Conservation (phyloP, 257 asterid species). For the Oldenlandia corymbosa region DNA sequence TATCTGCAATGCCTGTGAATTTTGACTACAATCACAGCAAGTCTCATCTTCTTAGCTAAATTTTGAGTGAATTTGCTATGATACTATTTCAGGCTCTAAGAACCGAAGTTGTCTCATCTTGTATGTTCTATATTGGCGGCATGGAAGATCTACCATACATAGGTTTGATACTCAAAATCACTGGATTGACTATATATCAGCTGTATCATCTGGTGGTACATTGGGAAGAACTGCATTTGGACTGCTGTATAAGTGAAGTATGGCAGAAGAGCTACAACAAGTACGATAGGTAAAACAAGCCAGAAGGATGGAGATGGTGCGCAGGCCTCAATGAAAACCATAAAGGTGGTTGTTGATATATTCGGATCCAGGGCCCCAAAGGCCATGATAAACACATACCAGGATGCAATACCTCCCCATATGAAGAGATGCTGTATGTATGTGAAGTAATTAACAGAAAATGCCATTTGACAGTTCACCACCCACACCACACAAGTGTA, state of each 20-base stretch:
- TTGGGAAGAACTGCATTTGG: conserved; percentile 59
- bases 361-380: conserved; percentile 49
- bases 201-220: conserved; percentile 32
- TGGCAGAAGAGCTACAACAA: conserved; percentile 52
- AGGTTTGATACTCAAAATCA: neutral
- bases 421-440: conserved; percentile 56
- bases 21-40: neutral
- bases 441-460: conserved; percentile 63
- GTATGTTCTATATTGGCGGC: neutral
- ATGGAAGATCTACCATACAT: neutral
- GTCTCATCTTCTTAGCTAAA: neutral
- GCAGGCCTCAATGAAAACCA: conserved; percentile 50
- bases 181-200: conserved; percentile 13
- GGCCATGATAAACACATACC: conserved; percentile 55
- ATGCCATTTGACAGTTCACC: conserved; percentile 78
- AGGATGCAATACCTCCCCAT: conserved; percentile 61
- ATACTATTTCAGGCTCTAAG: neutral
- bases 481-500: conserved; percentile 79
- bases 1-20: neutral
- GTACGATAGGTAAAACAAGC: conserved; percentile 35
- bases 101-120: neutral
- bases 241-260: conserved; percentile 47
- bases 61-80: neutral
- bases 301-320: conserved; percentile 56
- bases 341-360: conserved; percentile 48